Evolutionary conservation across 225 moss, liverwort and hornwort genomes (phyloP).

Genomic region (Pseudoscleropodium purum): DNA sequence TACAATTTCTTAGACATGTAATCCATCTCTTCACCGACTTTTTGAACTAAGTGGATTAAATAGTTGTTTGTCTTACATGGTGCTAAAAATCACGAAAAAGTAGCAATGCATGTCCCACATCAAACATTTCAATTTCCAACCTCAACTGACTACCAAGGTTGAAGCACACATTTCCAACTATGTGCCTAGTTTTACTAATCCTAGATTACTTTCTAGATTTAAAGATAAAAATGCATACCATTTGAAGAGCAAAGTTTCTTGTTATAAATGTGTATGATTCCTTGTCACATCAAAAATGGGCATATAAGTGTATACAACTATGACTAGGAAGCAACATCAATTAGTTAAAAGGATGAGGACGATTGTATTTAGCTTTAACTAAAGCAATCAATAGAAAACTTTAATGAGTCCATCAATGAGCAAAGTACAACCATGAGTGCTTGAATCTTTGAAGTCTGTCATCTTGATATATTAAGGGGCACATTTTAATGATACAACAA

Average conservation of each 20-base stretch:
- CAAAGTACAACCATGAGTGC: slow-evolving; percentile 11
- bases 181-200: background rate
- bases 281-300: background rate
- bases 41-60: slow-evolving; percentile 5
- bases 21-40: slow-evolving; percentile 20
- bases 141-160: background rate
- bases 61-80: slow-evolving; percentile 17
- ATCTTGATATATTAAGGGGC: background rate
- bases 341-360: background rate
- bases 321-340: background rate
- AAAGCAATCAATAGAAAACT: background rate
- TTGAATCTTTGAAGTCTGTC: slow-evolving; percentile 19
- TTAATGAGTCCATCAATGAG: slow-evolving; percentile 17
- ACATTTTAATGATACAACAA: background rate
- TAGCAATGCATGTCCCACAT: background rate
- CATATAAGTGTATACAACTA: background rate
- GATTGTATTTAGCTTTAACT: background rate
- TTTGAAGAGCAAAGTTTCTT: background rate
- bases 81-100: background rate
- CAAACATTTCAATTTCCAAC: background rate
- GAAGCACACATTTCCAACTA: background rate
- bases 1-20: slow-evolving; percentile 3
- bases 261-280: accelerated
- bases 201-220: background rate
- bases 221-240: background rate